Percentiles rank a stretch among this genome's conserved stretches.
Conservation (phyloP, 345 rosid genomes). For the Hibiscus syriacus region DNA sequence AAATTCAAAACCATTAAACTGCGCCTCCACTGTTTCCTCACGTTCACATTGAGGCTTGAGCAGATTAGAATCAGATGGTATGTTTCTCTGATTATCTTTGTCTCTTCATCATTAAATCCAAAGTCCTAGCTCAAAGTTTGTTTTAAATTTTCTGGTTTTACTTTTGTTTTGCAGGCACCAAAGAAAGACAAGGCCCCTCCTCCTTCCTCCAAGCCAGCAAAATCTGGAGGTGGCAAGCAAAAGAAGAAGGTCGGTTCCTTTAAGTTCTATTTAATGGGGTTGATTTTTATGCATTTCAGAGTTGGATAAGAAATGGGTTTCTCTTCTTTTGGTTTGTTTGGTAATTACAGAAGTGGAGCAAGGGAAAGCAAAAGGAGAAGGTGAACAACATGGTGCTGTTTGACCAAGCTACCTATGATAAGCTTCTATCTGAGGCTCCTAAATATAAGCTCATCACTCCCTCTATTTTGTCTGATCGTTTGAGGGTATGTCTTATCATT, state of each 20-base stretch:
- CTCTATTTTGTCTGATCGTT: background rate
- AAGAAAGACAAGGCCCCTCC: constrained; percentile 78
- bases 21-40: background rate
- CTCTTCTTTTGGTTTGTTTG: background rate
- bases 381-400: constrained; percentile 3
- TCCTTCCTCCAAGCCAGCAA: constrained; percentile 66
- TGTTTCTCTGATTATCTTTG: background rate
- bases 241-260: constrained; percentile 56
- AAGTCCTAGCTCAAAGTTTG: background rate
- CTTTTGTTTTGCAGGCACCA: constrained; percentile 37
- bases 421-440: background rate
- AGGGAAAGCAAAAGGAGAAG: constrained; percentile 86
- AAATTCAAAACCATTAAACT: background rate
- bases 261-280: background rate
- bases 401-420: background rate
- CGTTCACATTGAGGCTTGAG: background rate
- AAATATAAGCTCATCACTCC: background rate
- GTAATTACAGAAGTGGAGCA: constrained; percentile 69
- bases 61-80: background rate
- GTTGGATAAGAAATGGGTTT: background rate
- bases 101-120: background rate
- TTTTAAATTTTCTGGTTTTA: background rate
- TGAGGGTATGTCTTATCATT: background rate
- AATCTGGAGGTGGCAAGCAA: constrained; percentile 78
- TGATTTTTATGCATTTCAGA: background rate